Evolutionary conservation across 129 eudicot species (phyloP).

Genomic region (Flaveria robusta): DNA sequence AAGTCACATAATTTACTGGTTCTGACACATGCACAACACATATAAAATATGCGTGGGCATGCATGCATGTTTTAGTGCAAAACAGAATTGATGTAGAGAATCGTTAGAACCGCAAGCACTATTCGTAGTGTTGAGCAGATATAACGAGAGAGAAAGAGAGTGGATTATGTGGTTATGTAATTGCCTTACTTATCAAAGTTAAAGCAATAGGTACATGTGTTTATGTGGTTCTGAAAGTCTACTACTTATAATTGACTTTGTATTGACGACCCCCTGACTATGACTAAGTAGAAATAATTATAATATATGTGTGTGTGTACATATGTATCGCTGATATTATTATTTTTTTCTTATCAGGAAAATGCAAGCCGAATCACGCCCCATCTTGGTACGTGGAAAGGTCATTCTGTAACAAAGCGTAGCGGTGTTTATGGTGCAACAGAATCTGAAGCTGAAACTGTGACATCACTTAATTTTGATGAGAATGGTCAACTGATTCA

Average conservation of each 20-base stretch:
- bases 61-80: neutral
- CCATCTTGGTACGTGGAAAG: constrained; percentile 89
- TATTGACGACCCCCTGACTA: no score
- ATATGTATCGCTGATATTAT: neutral
- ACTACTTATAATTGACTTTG: neutral
- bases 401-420: constrained; percentile 82
- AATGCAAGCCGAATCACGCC: constrained; percentile 51
- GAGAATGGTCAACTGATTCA: constrained; percentile 75
- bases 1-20: neutral
- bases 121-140: neutral
- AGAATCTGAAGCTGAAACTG: constrained; percentile 71
- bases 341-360: constrained; percentile 43
- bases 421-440: constrained; percentile 99
- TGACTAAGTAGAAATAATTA: no score
- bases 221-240: neutral
- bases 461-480: constrained; percentile 55
- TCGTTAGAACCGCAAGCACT: neutral
- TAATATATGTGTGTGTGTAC: no score
- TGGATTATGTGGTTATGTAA: neutral
- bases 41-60: neutral
- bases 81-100: neutral
- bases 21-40: no score
- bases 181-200: neutral
- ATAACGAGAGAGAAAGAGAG: neutral
- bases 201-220: no score